Percentiles rank a stretch among this genome's conserved stretches.
Conservation (phyloP, 1,139 yeast species). For the Debaryomyces sp. region DNA sequence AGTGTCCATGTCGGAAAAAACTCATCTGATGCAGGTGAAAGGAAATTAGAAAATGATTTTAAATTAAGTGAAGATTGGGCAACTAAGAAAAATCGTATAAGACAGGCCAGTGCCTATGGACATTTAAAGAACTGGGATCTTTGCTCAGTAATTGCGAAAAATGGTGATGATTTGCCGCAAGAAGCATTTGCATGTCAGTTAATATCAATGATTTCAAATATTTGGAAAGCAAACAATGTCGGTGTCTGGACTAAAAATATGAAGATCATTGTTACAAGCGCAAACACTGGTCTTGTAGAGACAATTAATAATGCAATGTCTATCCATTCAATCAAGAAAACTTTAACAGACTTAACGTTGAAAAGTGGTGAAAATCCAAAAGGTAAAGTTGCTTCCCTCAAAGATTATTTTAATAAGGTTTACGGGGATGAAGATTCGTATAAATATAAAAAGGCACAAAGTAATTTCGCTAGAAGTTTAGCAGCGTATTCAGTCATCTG, state of each 20-base stretch:
- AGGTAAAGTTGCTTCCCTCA: constrained; percentile 69
- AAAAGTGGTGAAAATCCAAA: constrained; percentile 65
- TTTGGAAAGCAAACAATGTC: constrained; percentile 71
- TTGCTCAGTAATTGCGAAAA: constrained; percentile 92
- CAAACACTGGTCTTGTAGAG: constrained; percentile 89
- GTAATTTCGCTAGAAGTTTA: constrained; percentile 77
- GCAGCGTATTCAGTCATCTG: constrained; percentile 91
- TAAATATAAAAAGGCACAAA: constrained; percentile 71
- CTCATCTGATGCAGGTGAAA: constrained; percentile 69
- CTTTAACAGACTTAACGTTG: constrained; percentile 75
- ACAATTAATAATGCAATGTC: constrained; percentile 94
- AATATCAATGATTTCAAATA: constrained; percentile 79
- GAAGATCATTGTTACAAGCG: constrained; percentile 90
- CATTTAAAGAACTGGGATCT: constrained; percentile 91
- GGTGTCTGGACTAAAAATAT: constrained; percentile 90
- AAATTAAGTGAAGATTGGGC: constrained; percentile 95
- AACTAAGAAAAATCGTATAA: constrained; percentile 75
- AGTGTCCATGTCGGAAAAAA: background rate
- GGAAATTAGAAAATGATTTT: constrained; percentile 88
- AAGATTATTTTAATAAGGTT: constrained; percentile 73
- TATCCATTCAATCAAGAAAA: constrained; percentile 90
- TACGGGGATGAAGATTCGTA: constrained; percentile 63
- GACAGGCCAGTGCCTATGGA: constrained; percentile 77
- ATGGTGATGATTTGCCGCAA: constrained; percentile 93
- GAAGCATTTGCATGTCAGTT: constrained; percentile 98